These are phyloP conservation scores for Candida qinlingensis DNA, from an alignment of 805 yeast species.

Conservation along the genomic window DNA sequence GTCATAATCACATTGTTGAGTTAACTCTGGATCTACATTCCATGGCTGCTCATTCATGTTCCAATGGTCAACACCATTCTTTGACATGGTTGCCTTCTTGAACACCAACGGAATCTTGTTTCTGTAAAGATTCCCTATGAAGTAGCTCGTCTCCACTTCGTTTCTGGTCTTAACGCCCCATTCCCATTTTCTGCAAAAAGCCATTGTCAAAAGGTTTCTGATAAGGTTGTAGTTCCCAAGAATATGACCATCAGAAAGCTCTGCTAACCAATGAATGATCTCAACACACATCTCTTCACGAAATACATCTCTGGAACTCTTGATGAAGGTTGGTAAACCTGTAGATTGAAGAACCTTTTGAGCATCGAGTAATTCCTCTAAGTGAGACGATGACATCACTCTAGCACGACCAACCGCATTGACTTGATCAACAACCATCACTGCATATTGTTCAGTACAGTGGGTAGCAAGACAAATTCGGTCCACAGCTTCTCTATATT, in stretches of 20 bases:
- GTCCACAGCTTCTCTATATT: conserved; percentile 67
- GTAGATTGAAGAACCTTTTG: conserved; percentile 55
- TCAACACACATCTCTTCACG: conserved; percentile 79
- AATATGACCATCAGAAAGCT: conserved; percentile 49
- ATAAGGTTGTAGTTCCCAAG: conserved; percentile 42
- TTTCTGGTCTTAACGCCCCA: conserved; percentile 37
- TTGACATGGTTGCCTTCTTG: conserved; percentile 8
- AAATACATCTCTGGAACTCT: conserved; percentile 63
- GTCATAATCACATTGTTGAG: conserved; percentile 43
- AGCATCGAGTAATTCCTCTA: conserved; percentile 44
- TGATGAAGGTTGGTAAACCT: conserved; percentile 61
- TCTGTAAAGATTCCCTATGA: conserved; percentile 10
- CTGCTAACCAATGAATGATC: conserved; percentile 59
- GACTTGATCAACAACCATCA: conserved; percentile 63
- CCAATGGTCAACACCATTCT: conserved; percentile 30
- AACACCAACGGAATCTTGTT: conserved; percentile 14
- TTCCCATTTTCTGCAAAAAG: conserved; percentile 59
- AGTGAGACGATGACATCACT: conserved; percentile 52
- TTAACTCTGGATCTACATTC: conserved; percentile 39
- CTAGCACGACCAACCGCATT: conserved; percentile 64
- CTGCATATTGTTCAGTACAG: conserved; percentile 59
- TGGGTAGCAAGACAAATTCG: conserved; percentile 59
- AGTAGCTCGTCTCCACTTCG: not conserved
- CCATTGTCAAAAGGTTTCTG: conserved; percentile 48
- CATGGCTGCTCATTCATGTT: conserved; percentile 35